Percentiles rank a stretch among this genome's conserved stretches.
phyloP scores from a whole-genome alignment of 129 eudicot genomes.

The Calendula officinalis region DNA sequence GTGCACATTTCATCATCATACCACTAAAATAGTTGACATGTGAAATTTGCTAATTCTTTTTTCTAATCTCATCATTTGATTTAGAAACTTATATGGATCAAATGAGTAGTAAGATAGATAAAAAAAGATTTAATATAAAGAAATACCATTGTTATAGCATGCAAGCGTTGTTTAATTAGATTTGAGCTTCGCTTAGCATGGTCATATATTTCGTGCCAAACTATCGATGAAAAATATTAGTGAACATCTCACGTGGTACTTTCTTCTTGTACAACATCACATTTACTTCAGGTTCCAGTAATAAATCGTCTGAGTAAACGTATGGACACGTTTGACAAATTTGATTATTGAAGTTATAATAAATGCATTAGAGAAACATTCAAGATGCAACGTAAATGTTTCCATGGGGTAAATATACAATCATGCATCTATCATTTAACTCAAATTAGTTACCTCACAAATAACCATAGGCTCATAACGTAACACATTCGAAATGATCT shows the following conservation, averaged over 20 bases:
- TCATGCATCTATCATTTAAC: not conserved
- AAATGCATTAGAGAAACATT: not conserved
- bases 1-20: too few relatives aligned
- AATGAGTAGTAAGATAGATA: too few relatives aligned
- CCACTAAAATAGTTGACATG: too few relatives aligned
- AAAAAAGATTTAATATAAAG: too few relatives aligned
- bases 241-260: not conserved
- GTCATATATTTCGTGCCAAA: not conserved
- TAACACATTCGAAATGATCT: too few relatives aligned
- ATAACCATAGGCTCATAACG: too few relatives aligned
- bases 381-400: not conserved
- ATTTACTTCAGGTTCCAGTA: slow-evolving; percentile 1
- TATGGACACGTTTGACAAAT: not conserved
- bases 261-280: not conserved
- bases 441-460: not conserved
- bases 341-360: not conserved
- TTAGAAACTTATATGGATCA: too few relatives aligned
- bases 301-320: not conserved
- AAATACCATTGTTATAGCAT: not conserved
- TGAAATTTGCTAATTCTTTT: too few relatives aligned
- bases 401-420: not conserved
- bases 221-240: not conserved
- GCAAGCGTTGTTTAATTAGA: slow-evolving; percentile 4
- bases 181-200: not conserved
- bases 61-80: too few relatives aligned